A percentile compares a stretch with the other conserved stretches of the same genome.
phyloP scores from a whole-genome alignment of 2,329 filamentous ascomycete genomes.

The Botryosphaeria dothidea region DNA sequence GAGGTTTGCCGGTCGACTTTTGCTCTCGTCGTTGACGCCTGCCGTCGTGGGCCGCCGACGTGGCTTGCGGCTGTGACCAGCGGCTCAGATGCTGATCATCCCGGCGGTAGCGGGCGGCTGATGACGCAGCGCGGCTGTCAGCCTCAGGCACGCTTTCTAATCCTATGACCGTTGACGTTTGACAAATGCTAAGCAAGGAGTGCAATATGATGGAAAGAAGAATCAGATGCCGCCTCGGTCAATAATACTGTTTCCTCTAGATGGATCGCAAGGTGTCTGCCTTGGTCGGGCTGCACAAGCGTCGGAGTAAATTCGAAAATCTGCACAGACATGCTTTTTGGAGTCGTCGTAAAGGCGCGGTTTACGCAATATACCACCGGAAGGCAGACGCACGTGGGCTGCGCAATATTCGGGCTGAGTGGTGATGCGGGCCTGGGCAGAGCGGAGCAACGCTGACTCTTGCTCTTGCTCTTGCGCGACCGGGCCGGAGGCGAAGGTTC shows the following conservation, averaged over 20 bases:
- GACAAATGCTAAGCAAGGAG: background rate
- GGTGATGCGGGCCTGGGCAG: background rate
- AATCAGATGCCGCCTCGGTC: background rate
- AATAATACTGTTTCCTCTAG: background rate
- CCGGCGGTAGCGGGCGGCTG: background rate
- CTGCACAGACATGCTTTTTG: background rate
- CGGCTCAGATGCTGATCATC: background rate
- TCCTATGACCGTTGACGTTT: background rate
- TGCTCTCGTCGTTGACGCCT: background rate
- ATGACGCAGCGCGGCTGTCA: background rate
- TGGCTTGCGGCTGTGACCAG: slow-evolving; percentile 9
- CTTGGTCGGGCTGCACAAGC: background rate
- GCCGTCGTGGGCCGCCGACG: background rate
- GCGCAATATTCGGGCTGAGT: background rate
- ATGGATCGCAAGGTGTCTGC: background rate
- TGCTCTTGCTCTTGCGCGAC: background rate
- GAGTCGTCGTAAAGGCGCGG: background rate
- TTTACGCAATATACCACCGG: background rate
- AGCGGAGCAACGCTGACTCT: background rate
- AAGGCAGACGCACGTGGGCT: background rate
- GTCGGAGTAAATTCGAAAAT: background rate
- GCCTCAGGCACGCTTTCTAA: background rate
- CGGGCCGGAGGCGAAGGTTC: background rate
- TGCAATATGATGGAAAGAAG: background rate
- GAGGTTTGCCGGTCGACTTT: background rate